Percentiles rank a stretch among this genome's conserved stretches.
phyloP scores from a whole-genome alignment of 225 moss, liverwort and hornwort genomes.

The Neckera pumila region DNA sequence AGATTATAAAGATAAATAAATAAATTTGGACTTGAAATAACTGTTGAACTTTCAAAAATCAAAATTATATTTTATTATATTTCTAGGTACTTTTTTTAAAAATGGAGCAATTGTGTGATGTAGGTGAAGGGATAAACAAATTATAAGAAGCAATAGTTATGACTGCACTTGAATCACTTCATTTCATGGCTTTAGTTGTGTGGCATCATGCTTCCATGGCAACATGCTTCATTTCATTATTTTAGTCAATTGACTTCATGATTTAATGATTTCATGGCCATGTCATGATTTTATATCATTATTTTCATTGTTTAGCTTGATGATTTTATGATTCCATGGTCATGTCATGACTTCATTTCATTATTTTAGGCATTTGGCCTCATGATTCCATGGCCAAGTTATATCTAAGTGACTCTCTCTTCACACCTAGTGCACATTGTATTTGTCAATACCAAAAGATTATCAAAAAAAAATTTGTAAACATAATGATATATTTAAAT shows the following conservation, averaged over 20 bases:
- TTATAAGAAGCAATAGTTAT: background rate
- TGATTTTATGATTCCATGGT: background rate
- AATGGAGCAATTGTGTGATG: no score
- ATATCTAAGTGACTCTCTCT: background rate
- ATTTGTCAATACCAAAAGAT: background rate
- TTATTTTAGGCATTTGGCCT: background rate
- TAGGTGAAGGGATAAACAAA: background rate
- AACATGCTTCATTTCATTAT: background rate
- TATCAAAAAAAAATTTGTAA: background rate
- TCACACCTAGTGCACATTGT: background rate
- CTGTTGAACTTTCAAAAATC: no score
- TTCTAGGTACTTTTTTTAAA: no score
- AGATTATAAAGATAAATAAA: no score
- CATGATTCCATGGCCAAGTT: background rate
- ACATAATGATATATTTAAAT: background rate
- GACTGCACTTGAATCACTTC: background rate
- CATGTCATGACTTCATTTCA: background rate
- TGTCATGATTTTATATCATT: no score
- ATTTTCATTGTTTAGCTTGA: background rate
- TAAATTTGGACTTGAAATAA: no score
- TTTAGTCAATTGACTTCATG: background rate
- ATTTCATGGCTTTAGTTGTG: background rate
- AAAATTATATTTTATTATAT: no score
- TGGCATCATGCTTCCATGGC: background rate
- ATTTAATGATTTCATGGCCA: no score